A percentile compares a stretch with the other conserved stretches of the same genome.
phyloP scores from a whole-genome alignment of 2,329 filamentous ascomycete genomes.

The Ceratocystis harringtonii region DNA sequence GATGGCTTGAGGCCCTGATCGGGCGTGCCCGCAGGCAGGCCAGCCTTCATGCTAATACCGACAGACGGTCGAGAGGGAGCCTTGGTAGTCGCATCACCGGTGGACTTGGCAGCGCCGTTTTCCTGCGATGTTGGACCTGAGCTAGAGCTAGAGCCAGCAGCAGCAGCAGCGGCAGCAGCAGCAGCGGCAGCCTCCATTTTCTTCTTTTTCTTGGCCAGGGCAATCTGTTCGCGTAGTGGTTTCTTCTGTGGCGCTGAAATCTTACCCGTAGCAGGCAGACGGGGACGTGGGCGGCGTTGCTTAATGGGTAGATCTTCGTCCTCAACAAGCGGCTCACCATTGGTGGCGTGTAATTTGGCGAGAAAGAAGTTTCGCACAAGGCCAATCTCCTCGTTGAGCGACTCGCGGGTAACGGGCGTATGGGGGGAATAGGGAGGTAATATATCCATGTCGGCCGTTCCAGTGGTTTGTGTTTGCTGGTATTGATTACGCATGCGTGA shows the following conservation, averaged over 20 bases:
- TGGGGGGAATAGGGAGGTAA: slow-evolving; percentile 55
- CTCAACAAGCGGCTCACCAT: slow-evolving; percentile 52
- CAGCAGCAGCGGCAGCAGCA: slow-evolving; percentile 6
- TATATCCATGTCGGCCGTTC: slow-evolving; percentile 43
- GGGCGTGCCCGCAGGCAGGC: slow-evolving; percentile 9
- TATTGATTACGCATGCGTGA: slow-evolving; percentile 76
- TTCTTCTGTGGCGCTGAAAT: slow-evolving; percentile 74
- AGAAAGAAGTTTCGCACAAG: slow-evolving; percentile 86
- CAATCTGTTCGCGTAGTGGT: slow-evolving; percentile 66
- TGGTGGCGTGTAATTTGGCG: slow-evolving; percentile 70
- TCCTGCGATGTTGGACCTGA: background rate
- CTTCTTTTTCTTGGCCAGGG: slow-evolving; percentile 76
- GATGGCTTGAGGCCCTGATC: slow-evolving; percentile 11
- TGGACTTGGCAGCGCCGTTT: background rate
- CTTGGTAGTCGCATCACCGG: background rate
- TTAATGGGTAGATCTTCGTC: slow-evolving; percentile 91
- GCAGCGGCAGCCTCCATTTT: slow-evolving; percentile 45
- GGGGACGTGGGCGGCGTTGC: slow-evolving; percentile 61
- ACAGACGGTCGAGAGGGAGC: slow-evolving; percentile 14
- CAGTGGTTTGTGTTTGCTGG: slow-evolving; percentile 56
- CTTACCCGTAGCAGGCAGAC: slow-evolving; percentile 59
- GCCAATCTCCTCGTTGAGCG: slow-evolving; percentile 65
- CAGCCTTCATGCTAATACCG: slow-evolving; percentile 12
- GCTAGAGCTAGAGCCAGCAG: background rate
- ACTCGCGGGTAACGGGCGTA: slow-evolving; percentile 65